Evolutionary conservation across 2,329 filamentous ascomycete genomes (phyloP), one percentile per base, ranked within the genome.

Genomic region (Chaetomium sp.): DNA sequence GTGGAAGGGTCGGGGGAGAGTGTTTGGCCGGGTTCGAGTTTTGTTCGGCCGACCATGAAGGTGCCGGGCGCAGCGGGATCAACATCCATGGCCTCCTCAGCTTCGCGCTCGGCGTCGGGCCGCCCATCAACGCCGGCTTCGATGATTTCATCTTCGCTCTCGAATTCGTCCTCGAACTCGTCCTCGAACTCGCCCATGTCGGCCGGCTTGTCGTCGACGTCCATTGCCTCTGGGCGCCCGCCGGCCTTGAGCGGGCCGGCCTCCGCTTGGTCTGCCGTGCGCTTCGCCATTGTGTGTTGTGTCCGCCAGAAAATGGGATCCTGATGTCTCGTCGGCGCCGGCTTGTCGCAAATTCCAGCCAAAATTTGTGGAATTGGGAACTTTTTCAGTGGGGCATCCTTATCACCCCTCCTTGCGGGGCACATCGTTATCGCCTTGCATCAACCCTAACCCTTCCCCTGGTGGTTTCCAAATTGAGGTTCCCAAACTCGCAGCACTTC

Each of bases 11-110:
- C 94, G 11, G 94, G 92, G 3, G 91, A 85, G 55, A 99, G 81
- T 5, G 90, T 91, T 77, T 97, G 91, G 65, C 91, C 92, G 10
- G 90, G 86, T 61, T 90, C 89, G 61, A 97, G 81, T 75, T 94
- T 92, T 71, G 91, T 90, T 67, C 94, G 84, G 61, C 94, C 94
- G 63, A 95, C 91, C 66, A 99, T 96, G 73, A 97, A 99, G 42
- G 91, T 95, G 70, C 88, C 86, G 68, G 92, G 88, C 8, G 64
- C 71, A 44, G 59, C 53, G 44, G 59, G 59, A 73, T 97, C 92
- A 52, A 96, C 83, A 44, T 96, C 89, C 91, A 96, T 97, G 49
- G 86, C 88, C 74, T 96, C 91, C 62, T 96, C 91, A 6, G 88
- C 89, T 68, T 97, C 92, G 43, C 91, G 79, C 78, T 97, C 92